phyloP scores from a whole-genome alignment of 257 asterid species.

The Solanum clarkiae region DNA sequence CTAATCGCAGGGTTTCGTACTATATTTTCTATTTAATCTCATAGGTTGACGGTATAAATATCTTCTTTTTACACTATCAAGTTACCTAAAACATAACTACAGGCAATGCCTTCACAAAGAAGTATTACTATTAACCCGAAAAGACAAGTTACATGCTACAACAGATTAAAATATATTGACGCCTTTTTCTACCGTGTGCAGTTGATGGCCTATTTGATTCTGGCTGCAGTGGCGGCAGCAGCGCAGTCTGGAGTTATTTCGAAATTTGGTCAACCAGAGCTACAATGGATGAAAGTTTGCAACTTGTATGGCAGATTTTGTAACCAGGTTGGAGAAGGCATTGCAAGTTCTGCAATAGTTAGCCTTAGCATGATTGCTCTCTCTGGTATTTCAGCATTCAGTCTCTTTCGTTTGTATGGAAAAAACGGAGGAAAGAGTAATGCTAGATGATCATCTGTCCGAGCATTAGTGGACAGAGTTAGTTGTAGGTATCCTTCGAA shows the following conservation, averaged over 20 bases:
- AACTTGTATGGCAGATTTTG: constrained; percentile 59
- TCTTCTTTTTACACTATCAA: not conserved
- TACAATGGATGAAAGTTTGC: constrained; percentile 90
- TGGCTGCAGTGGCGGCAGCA: constrained; percentile 72
- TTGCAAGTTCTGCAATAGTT: constrained; percentile 53
- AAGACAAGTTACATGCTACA: not conserved
- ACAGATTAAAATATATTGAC: not conserved
- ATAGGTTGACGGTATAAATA: not conserved
- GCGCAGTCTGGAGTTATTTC: constrained; percentile 55
- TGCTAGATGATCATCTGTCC: constrained; percentile 14
- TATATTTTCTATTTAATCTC: not conserved
- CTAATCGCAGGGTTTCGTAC: not conserved
- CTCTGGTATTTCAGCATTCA: constrained; percentile 72
- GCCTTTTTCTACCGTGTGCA: constrained; percentile 1
- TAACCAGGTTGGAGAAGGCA: constrained; percentile 78
- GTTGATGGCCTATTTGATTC: constrained; percentile 65
- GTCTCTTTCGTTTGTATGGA: constrained; percentile 83
- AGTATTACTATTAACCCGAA: not conserved
- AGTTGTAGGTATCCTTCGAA: not conserved
- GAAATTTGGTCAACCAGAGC: constrained; percentile 56
- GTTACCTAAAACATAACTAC: not conserved
- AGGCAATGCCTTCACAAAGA: not conserved
- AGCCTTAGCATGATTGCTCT: constrained; percentile 43
- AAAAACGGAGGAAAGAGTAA: constrained; percentile 35
- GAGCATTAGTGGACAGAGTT: not conserved